Evolutionary conservation across 139 green algal genomes (phyloP), one percentile per base, ranked within the genome.

Genomic region (Coelastrella sp.): DNA sequence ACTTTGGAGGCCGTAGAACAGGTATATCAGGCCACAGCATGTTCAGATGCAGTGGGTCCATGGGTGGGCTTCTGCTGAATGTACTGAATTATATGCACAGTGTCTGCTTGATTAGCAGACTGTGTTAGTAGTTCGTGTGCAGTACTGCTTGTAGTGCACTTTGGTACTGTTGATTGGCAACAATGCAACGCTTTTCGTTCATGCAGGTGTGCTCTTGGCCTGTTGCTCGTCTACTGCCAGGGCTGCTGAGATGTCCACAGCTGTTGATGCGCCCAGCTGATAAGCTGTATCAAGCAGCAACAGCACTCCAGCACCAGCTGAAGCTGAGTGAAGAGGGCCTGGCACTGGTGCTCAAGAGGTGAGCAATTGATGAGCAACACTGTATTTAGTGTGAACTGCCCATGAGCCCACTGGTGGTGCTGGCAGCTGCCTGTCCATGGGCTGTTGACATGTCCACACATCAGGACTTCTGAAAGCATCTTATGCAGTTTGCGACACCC

Each of bases 1-100:
- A 34, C 77, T 34, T 59, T 84, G 17, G 77, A 84, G 37, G 77
- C 77, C 5, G 3, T 84, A n/a, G 77, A 84, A 38, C 77, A 84
- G 77, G 77, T 84, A 60, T 15, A 43, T 76, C 27, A 30, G n/a
- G n/a, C n/a, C n/a, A n/a, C n/a, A n/a, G n/a, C n/a, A n/a, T n/a
- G n/a, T n/a, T n/a, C n/a, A n/a, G n/a, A n/a, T n/a, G n/a, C n/a
- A n/a, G n/a, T n/a, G n/a, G n/a, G n/a, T n/a, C n/a, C n/a, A n/a
- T n/a, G n/a, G n/a, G n/a, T n/a, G n/a, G n/a, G n/a, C n/a, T n/a
- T n/a, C n/a, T n/a, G n/a, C n/a, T n/a, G n/a, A n/a, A n/a, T n/a
- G n/a, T n/a, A n/a, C n/a, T n/a, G n/a, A n/a, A n/a, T n/a, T n/a
- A n/a, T n/a, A n/a, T n/a, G n/a, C n/a, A n/a, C n/a, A n/a, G n/a